These are phyloP conservation scores for Hypoxylon subgilvum DNA, from an alignment of 495 filamentous ascomycete genomes.

Conservation along the genomic window DNA sequence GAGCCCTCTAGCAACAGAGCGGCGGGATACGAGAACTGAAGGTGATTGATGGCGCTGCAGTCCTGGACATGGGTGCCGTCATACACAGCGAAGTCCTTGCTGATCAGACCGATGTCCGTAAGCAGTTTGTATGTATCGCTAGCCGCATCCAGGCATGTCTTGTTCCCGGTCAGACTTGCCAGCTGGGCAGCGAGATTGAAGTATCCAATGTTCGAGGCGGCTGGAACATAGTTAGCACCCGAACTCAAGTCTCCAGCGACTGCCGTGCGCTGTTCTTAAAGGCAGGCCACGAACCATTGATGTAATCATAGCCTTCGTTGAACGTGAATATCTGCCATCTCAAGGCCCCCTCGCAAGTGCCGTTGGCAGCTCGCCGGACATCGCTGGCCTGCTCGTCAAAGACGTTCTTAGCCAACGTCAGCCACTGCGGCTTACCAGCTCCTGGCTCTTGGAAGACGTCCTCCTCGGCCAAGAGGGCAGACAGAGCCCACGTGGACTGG, in stretches of 20 bases:
- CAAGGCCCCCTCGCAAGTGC: slow-evolving; percentile 69
- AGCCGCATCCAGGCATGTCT: slow-evolving; percentile 73
- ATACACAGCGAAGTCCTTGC: slow-evolving; percentile 62
- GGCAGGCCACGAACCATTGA: slow-evolving; percentile 62
- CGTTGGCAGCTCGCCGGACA: slow-evolving; percentile 65
- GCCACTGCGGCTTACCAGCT: slow-evolving; percentile 62
- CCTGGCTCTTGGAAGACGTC: slow-evolving; percentile 64
- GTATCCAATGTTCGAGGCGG: slow-evolving; percentile 71
- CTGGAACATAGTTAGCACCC: slow-evolving; percentile 26
- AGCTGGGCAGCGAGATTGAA: slow-evolving; percentile 76
- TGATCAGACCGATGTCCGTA: slow-evolving; percentile 61
- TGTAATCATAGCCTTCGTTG: slow-evolving; percentile 78
- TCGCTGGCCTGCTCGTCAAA: slow-evolving; percentile 65
- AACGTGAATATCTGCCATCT: slow-evolving; percentile 77
- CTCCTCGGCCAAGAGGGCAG: slow-evolving; percentile 71
- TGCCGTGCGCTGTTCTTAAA: neutral
- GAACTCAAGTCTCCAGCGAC: neutral
- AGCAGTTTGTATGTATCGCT: slow-evolving; percentile 69
- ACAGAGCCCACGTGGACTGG: slow-evolving; percentile 72
- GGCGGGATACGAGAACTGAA: slow-evolving; percentile 70
- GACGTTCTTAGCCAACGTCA: slow-evolving; percentile 71
- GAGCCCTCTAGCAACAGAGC: slow-evolving; percentile 69
- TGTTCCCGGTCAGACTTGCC: slow-evolving; percentile 69
- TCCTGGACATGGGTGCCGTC: slow-evolving; percentile 67
- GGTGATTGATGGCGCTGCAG: slow-evolving; percentile 59